Evolutionary conservation across 345 rosid species (phyloP), one percentile per base, ranked within the genome.

Genomic region (Turritis glabra): DNA sequence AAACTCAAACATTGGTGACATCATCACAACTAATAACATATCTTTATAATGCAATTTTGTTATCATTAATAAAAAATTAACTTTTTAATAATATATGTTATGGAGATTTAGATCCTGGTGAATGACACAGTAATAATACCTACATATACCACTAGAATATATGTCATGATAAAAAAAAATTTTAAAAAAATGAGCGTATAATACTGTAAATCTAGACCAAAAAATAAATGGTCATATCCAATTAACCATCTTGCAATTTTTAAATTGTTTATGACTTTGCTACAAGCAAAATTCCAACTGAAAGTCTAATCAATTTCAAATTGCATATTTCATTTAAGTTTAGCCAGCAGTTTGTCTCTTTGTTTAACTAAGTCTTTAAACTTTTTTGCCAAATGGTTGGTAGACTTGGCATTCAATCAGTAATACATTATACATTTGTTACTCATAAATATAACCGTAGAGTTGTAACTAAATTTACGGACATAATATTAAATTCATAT

Each of bases 361-460:
- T 67, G 68, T 67, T 68, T 68, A 67, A 75, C 69, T 15, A 68
- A 67, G 56, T 59, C 74, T 51, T 38, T 21, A 50, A 10, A 25
- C 2, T 47, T 27, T 7, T 56, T 19, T 7, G 25, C 38, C 18
- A 60, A 68, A 37, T 51, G 69, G 64, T 41, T 68, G 56, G 62
- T 52, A 67, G 63, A 51, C 41, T 59, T 75, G 68, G 50, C 69
- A 60, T 21, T 48, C 53, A 48, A 67, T 27, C 51, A 75, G 35
- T 56, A 30, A 59, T 67, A 50, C 14, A 19, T 67, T 5, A 33
- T 27, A 46, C 11, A 26, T 65, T 35, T 10, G 15, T 13, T 41
- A 30, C 10, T 14, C 22, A 56, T 69, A 25, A 13, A 37, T 25
- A 50, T 37, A 52, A 52, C 3, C 0, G 3, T 15, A 27, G 9